A percentile compares a stretch with the other conserved stretches of the same genome.
Evolutionary conservation across 2,329 filamentous ascomycete genomes (phyloP).

Genomic region (Talaromyces sp.): DNA sequence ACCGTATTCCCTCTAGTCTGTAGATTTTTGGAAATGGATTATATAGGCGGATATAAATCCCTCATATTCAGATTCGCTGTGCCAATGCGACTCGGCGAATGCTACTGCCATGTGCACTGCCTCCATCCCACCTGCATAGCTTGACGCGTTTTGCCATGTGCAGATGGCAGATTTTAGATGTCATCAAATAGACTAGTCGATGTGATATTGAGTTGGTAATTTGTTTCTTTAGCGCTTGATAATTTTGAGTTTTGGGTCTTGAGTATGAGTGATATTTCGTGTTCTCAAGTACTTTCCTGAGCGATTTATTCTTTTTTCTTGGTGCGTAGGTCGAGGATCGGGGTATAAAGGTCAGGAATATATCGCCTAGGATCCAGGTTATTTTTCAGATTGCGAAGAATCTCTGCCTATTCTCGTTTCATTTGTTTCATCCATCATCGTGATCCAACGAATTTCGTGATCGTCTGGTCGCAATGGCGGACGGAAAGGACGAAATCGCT

Average conservation of each 20-base stretch:
- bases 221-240: not conserved
- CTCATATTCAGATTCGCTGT: constrained; percentile 1
- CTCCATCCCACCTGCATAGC: not conserved
- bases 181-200: not conserved
- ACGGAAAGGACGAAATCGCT: not conserved
- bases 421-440: not conserved
- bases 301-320: not conserved
- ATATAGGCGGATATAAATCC: not conserved
- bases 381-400: not conserved
- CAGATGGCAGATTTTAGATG: too few species aligned
- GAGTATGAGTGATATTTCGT: not conserved
- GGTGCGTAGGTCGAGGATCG: not conserved
- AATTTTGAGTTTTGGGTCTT: not conserved
- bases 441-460: not conserved
- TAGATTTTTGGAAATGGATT: not conserved
- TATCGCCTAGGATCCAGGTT: not conserved
- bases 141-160: not conserved
- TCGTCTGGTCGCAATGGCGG: not conserved
- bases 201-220: not conserved
- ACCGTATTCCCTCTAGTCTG: not conserved
- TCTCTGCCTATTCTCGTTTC: not conserved
- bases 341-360: not conserved
- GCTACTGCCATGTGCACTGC: not conserved
- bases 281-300: not conserved
- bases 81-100: not conserved